Conservation (phyloP, 2,329 filamentous ascomycete species). For the Fusarium bulbicola region DNA sequence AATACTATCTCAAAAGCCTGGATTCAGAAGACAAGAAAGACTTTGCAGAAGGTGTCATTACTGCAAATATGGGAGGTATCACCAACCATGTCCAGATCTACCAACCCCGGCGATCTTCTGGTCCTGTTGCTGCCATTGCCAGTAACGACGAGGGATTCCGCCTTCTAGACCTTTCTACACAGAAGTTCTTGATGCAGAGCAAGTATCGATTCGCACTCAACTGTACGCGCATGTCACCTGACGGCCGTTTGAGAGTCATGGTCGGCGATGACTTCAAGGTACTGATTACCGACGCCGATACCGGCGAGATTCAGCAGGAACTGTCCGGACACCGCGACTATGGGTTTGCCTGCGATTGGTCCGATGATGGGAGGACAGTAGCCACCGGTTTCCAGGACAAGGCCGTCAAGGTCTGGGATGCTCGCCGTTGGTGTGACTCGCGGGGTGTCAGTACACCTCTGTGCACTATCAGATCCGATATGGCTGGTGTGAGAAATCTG, state of each 20-base stretch:
- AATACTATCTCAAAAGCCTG: constrained; percentile 61
- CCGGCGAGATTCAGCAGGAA: constrained; percentile 64
- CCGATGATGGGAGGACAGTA: constrained; percentile 77
- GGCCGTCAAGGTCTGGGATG: constrained; percentile 79
- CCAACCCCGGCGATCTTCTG: constrained; percentile 59
- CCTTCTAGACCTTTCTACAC: constrained; percentile 65
- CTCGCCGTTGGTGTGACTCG: constrained; percentile 70
- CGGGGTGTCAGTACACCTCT: constrained; percentile 59
- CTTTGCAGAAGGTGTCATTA: constrained; percentile 58
- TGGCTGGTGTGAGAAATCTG: constrained; percentile 74
- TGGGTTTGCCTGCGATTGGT: constrained; percentile 83
- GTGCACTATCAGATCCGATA: constrained; percentile 67
- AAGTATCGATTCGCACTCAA: constrained; percentile 72
- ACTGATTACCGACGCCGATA: constrained; percentile 75
- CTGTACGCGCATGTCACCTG: constrained; percentile 76
- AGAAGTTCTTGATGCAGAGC: constrained; percentile 64
- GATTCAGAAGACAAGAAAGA: constrained; percentile 50
- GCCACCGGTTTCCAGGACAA: constrained; percentile 83
- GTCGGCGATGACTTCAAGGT: constrained; percentile 75
- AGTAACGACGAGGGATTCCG: constrained; percentile 71
- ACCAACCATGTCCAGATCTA: constrained; percentile 73
- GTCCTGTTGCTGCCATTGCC: constrained; percentile 66
- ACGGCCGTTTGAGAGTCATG: constrained; percentile 75
- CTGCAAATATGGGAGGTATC: constrained; percentile 61
- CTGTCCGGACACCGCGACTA: constrained; percentile 74